These are phyloP conservation scores for Aureobasidium sp. DNA, from an alignment of 2,329 filamentous ascomycete genomes.

Conservation along the genomic window DNA sequence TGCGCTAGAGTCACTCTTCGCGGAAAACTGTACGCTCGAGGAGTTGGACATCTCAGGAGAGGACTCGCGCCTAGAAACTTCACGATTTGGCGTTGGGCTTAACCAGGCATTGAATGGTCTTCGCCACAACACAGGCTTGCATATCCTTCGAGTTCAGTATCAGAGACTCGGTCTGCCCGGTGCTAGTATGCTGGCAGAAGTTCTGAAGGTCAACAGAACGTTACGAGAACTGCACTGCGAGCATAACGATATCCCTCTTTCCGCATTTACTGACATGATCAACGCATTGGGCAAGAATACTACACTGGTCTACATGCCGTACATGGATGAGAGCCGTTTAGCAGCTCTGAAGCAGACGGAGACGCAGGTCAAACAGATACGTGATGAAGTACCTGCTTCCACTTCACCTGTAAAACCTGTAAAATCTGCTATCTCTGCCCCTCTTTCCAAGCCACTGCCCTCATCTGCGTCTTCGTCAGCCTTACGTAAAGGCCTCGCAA, in stretches of 20 bases:
- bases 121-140: constrained; percentile 54
- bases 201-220: constrained; percentile 55
- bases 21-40: constrained; percentile 56
- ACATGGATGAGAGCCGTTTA: constrained; percentile 53
- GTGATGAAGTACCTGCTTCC: constrained; percentile 27
- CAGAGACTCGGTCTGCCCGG: constrained; percentile 63
- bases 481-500: constrained; percentile 24
- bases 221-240: constrained; percentile 61
- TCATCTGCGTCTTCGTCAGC: neutral
- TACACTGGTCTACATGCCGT: constrained; percentile 52
- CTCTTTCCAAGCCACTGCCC: neutral
- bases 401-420: constrained; percentile 15
- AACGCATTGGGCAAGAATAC: constrained; percentile 60
- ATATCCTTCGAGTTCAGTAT: constrained; percentile 55
- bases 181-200: constrained; percentile 59
- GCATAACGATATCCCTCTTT: constrained; percentile 63
- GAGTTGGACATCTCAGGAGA: constrained; percentile 64
- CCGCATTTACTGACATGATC: constrained; percentile 60
- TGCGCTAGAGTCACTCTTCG: constrained; percentile 55
- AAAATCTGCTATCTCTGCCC: constrained; percentile 14
- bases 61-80: constrained; percentile 61
- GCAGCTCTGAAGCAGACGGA: constrained; percentile 53
- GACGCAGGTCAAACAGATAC: constrained; percentile 46
- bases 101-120: constrained; percentile 58
- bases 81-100: constrained; percentile 59